Conservation (phyloP, 805 yeast genomes). For the Isabelozyma gotoi region DNA sequence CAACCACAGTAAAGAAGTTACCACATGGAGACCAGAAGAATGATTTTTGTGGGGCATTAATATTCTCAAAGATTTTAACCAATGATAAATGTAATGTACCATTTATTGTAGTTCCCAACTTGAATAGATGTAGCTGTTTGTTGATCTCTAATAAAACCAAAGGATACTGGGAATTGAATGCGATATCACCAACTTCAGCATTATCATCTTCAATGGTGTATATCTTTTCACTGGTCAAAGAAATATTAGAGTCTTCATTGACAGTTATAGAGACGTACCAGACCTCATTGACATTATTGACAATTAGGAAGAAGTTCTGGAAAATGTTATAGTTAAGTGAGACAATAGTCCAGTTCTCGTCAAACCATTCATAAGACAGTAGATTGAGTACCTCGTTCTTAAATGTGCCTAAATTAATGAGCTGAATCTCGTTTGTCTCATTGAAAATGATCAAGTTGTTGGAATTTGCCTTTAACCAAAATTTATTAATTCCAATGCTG, state of each 20-base stretch:
- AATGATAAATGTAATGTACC: not conserved
- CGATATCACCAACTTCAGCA: constrained; percentile 2
- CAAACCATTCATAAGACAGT: constrained; percentile 29
- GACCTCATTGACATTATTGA: constrained; percentile 23
- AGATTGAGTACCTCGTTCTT: constrained; percentile 26
- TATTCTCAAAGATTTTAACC: not conserved
- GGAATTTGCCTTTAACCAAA: constrained; percentile 40
- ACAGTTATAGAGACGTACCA: constrained; percentile 15
- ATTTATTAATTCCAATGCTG: constrained; percentile 26
- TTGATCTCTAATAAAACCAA: constrained; percentile 14
- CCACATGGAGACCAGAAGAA: constrained; percentile 38
- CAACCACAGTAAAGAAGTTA: constrained; percentile 22
- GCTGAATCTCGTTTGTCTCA: constrained; percentile 23
- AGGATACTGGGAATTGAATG: constrained; percentile 23
- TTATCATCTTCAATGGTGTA: not conserved
- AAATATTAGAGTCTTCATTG: not conserved
- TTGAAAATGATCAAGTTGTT: constrained; percentile 36
- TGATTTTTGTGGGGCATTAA: not conserved
- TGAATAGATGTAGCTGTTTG: constrained; percentile 7
- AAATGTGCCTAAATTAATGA: constrained; percentile 31
- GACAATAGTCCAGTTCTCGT: constrained; percentile 12
- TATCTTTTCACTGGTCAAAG: not conserved
- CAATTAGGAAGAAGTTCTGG: constrained; percentile 27
- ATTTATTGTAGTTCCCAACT: constrained; percentile 4
- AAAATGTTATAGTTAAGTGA: constrained; percentile 23